Base-by-base conservation (phyloP, 257 asterid species). In the Solanum rostratum region DNA sequence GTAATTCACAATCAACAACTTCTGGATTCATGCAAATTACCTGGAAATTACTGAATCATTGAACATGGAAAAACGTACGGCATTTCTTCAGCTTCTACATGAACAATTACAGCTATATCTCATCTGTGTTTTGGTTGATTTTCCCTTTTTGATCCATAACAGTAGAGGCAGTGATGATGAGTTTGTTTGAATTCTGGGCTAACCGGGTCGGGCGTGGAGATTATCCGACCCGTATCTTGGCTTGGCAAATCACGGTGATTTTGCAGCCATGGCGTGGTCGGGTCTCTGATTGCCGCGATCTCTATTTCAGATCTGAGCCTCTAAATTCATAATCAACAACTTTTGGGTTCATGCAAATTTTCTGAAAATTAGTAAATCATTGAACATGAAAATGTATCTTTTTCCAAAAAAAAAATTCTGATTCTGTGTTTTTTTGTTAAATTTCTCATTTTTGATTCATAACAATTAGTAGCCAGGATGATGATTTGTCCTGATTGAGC, bases 181-280 rank as follows among this genome's bases (percentile, higher is more conserved):
- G 37, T 16, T 33, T 33, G 39, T 33, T 33, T 33, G 39, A 33
- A 65, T 65, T 30, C 59, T 65, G 71, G 66, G 70, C 71, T 76
- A 76, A 24, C 20, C 54, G 43, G 52, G 29, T 29, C 79, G 68
- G 82, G 50, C 30, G 62, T 45, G 5, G 9, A 46, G 57, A 20
- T 19, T 37, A 59, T 39, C 45, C 82, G 80, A 71, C 80, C 87
- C 80, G 71, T 73, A 84, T 57, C 87, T 84, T 87, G 89, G 89
- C 85, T 22, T 74, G 85, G 89, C 55, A 50, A 80, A 45, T 69
- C 79, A 71, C 3, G 65, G 80, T 79, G 83, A 54, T 84, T 69
- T 84, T 89, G 93, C 91, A 90, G 91, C 88, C 88, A 90, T 88
- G 92, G 89, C 90, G 86, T 86, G 20, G 84, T 73, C n/a, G 37